Evolutionary conservation across 108 stramenopile genomes (phyloP), one percentile per base, ranked within the genome.

Genomic region (Nitzschia inconspicua): DNA sequence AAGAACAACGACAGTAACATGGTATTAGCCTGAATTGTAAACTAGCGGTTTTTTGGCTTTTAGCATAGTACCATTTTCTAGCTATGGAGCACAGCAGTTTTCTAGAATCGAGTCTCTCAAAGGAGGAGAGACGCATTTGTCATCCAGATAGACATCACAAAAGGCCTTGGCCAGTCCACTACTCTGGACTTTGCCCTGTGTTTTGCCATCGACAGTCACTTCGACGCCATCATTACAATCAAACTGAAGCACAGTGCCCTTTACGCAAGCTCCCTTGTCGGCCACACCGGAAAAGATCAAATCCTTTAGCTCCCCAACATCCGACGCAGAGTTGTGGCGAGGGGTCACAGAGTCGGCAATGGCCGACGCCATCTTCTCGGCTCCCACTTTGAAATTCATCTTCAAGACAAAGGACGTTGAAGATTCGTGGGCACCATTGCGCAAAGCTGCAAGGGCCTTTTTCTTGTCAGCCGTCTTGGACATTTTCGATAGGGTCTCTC

Each of bases 371-470:
- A 91, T 88, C 59, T 91, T 91, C 54, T 91, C 86, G 25, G 90
- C 84, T 19, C 85, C 83, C 16, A 91, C 90, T 61, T 85, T 85
- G 70, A 91, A 87, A 65, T 85, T 86, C 86, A 91, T 91, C 55
- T 84, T 73, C 54, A 79, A 37, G 22, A 77, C 47, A 66, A 77
- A 84, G 19, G 88, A 72, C n/a, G 70, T 70, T 10, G 72, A 22
- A 24, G 69, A 60, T 22, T 70, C 70, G 25, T 84, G 63, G 23
- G 82, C 66, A 8, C 82, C 69, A 14, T 63, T 44, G n/a, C 85
- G 62, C 13, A 90, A 81, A 29, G 78, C 47, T 19, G 70, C 47
- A 8, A 86, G 41, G 0, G 85, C 76, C 47, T 57, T 25, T 34
- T 70, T 76, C 66, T 79, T 80, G 39, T 73, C 63, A 16, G 75